phyloP scores from a whole-genome alignment of 2,329 filamentous ascomycete genomes.

The Chaetomium globosum region DNA sequence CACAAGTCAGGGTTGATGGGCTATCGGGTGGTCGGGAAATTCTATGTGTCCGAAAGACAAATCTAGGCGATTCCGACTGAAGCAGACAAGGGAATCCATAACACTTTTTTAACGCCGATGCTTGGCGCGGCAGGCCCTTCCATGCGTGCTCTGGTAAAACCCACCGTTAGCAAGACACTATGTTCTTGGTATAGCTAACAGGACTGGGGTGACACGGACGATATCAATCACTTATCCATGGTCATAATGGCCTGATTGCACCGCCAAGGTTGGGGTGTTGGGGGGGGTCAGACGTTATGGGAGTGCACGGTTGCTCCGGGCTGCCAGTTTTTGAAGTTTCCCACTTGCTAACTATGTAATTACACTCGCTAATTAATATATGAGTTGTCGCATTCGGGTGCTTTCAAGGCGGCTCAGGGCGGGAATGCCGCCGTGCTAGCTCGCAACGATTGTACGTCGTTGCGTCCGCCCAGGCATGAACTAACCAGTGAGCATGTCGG shows the following conservation, averaged over 20 bases:
- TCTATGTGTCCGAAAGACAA: neutral
- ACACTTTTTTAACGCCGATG: neutral
- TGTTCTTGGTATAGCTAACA: neutral
- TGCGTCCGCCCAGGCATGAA: neutral
- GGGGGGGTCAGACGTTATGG: neutral
- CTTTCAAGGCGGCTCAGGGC: too few relatives aligned
- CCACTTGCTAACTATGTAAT: too few relatives aligned
- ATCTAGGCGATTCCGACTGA: neutral
- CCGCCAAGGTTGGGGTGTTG: neutral
- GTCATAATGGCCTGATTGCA: neutral
- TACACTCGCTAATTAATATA: too few relatives aligned
- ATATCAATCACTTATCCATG: neutral
- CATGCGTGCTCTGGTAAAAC: neutral
- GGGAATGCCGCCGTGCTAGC: neutral
- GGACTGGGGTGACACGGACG: slow-evolving; percentile 1
- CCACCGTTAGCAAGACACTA: neutral
- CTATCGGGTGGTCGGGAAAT: too few relatives aligned
- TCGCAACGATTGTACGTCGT: too few relatives aligned
- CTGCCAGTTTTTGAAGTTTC: neutral
- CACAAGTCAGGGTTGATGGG: too few relatives aligned
- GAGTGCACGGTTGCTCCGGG: neutral
- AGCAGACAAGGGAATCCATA: neutral
- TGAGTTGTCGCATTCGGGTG: too few relatives aligned
- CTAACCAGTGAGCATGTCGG: neutral
- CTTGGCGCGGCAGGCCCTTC: neutral